Evolutionary conservation across 2,329 filamentous ascomycete species (phyloP).

Genomic region (Nannizziopsis barbatae): DNA sequence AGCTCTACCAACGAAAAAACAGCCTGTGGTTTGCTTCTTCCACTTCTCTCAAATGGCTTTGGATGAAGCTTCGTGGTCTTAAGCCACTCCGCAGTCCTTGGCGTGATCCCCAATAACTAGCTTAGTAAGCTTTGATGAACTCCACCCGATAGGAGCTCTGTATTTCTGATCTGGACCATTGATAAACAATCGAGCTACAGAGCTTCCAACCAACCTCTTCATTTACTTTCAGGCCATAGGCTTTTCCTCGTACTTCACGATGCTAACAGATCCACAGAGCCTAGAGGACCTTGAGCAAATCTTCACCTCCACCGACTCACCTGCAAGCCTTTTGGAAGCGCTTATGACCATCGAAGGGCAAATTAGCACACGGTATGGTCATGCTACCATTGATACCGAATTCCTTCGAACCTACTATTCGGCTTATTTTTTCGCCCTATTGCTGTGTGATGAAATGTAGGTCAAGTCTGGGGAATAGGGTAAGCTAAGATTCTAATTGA

Average conservation of each 20-base stretch:
- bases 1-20: not conserved
- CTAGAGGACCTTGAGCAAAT: slow-evolving; percentile 24
- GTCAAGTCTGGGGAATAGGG: slow-evolving; percentile 4
- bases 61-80: slow-evolving; percentile 11
- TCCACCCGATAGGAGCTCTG: not conserved
- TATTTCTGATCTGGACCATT: not conserved
- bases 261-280: slow-evolving; percentile 1
- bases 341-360: slow-evolving; percentile 29
- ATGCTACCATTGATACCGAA: slow-evolving; percentile 18
- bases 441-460: slow-evolving; percentile 32
- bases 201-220: not conserved
- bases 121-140: not conserved
- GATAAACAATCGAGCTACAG: not conserved
- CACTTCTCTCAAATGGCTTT: not conserved
- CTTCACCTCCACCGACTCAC: slow-evolving; percentile 21
- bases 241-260: not conserved
- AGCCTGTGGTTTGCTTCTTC: not conserved
- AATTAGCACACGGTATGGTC: slow-evolving; percentile 24
- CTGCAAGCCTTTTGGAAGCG: slow-evolving; percentile 27
- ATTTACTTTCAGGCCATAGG: not conserved
- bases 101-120: slow-evolving; percentile 1
- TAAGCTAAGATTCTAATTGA: not conserved
- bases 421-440: slow-evolving; percentile 31
- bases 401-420: slow-evolving; percentile 31
- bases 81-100: not conserved